Evolutionary conservation across 768 basidiomycete species (phyloP).

Genomic region (Lentinula guzmanii): DNA sequence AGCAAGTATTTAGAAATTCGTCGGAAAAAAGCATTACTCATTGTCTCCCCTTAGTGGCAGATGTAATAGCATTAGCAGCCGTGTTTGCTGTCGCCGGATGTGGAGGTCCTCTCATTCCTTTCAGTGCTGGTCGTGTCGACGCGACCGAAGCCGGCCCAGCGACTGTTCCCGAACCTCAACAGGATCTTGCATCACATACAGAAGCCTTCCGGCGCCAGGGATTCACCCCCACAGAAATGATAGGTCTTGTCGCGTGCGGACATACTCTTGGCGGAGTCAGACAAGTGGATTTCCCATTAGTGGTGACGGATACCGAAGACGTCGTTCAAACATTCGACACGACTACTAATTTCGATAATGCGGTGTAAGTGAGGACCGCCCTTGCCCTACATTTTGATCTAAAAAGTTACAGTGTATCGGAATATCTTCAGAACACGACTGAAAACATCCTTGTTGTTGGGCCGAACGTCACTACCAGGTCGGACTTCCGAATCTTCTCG

Average conservation of each 20-base stretch:
- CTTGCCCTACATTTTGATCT: not conserved
- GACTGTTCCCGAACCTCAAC: constrained; percentile 39
- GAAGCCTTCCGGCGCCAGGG: constrained; percentile 36
- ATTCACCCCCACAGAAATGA: constrained; percentile 21
- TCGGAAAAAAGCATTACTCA: not conserved
- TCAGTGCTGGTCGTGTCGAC: constrained; percentile 38
- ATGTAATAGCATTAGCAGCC: constrained; percentile 35
- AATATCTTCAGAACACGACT: constrained; percentile 8
- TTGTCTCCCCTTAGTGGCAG: constrained; percentile 28
- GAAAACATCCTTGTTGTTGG: constrained; percentile 13
- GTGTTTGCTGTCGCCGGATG: constrained; percentile 32
- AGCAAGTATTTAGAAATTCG: constrained; percentile 22
- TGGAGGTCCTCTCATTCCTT: constrained; percentile 41
- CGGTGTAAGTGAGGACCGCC: not conserved
- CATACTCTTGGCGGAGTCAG: constrained; percentile 10
- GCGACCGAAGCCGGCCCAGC: constrained; percentile 27
- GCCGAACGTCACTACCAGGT: constrained; percentile 13
- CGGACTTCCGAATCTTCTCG: constrained; percentile 17
- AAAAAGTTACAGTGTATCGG: constrained; percentile 2
- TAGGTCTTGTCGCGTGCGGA: constrained; percentile 9
- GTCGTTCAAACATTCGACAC: not conserved
- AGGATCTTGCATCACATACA: constrained; percentile 31
- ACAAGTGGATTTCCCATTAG: constrained; percentile 8
- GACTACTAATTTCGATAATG: not conserved
- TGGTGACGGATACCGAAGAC: not conserved